Base-by-base conservation (phyloP, 495 filamentous ascomycete genomes). In the Aspergillus heteromorphus region DNA sequence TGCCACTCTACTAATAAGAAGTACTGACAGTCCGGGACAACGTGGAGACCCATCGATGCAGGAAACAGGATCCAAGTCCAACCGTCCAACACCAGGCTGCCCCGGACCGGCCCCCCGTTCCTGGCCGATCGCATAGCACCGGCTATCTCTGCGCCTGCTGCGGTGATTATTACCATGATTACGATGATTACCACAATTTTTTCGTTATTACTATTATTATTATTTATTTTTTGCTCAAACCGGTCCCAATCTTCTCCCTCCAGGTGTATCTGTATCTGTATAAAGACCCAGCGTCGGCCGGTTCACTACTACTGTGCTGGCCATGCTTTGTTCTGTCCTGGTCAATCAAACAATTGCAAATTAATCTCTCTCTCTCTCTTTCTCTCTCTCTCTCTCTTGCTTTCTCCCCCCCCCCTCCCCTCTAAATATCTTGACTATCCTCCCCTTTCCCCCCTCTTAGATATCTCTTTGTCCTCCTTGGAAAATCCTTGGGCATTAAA, bases 81-180 rank as follows among this genome's bases (percentile, higher is more conserved):
- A 21, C 19, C 17, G n/a, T 43, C 13, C 16, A 27, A 14, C 36
- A 11, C 18, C n/a, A n/a, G n/a, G n/a, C 49, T 57, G 51, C 55
- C 55, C 62, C 58, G 58, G 58, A 59, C 56, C 54, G 52, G 50
- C 48, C 42, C 42, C 38, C 54, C 57, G 62, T 65, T 45, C 59
- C 62, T 65, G 57, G 62, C 62, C 56, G 58, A 65, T 61, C 62
- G 62, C 58, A 61, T 64, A 64, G 53, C 55, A 56, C 56, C 62
- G 62, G 62, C 27, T 54, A 56, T 34, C 11, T 49, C 41, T n/a
- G 2, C 13, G 5, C 31, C 27, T 25, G 38, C 25, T 20, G 18
- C 31, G 2, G 31, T 34, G 31, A 2, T 34, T 34, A 34, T 2
- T 34, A 45, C 36, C 41, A 40, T 34, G 25, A 18, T 30, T 19